A percentile compares a stretch with the other conserved stretches of the same genome.
These are phyloP conservation scores for Globisporangium solare DNA, from an alignment of 352 stramenopile species.

Conservation along the genomic window DNA sequence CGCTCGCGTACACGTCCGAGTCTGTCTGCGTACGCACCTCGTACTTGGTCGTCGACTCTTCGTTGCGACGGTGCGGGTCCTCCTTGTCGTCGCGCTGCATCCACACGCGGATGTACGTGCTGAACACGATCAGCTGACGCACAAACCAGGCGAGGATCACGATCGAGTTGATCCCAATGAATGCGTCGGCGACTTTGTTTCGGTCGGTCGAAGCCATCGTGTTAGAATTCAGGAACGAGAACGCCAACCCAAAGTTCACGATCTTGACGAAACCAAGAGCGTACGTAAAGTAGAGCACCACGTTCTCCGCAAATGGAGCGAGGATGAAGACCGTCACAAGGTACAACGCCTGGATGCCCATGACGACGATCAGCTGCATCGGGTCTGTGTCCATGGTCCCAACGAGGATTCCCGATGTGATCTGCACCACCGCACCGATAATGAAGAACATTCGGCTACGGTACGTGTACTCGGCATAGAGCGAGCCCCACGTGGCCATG, in stretches of 20 bases:
- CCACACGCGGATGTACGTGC: conserved; percentile 44
- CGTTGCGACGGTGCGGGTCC: conserved; percentile 18
- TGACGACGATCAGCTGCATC: conserved; percentile 49
- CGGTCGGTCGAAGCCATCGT: conserved; percentile 31
- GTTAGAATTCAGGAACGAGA: conserved; percentile 52
- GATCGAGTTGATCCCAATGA: conserved; percentile 62
- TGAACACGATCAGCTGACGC: conserved; percentile 55
- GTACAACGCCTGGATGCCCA: conserved; percentile 50
- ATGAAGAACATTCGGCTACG: conserved; percentile 63
- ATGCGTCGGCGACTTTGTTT: conserved; percentile 38
- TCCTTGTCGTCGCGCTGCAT: conserved; percentile 42
- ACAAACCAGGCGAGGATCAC: conserved; percentile 56
- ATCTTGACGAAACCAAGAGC: conserved; percentile 46
- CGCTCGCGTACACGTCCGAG: conserved; percentile 40
- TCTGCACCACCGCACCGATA: conserved; percentile 46
- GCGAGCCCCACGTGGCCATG: conserved; percentile 50
- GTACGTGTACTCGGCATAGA: conserved; percentile 65
- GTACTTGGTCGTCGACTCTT: conserved; percentile 26
- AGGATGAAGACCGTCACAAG: conserved; percentile 40
- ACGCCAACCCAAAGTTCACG: conserved; percentile 52
- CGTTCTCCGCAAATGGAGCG: conserved; percentile 30
- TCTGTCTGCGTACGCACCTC: conserved; percentile 29
- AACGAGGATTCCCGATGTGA: conserved; percentile 48
- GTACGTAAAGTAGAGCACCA: conserved; percentile 46
- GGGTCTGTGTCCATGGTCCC: conserved; percentile 49